Evolutionary conservation across 495 filamentous ascomycete species (phyloP).

Genomic region (Annulohypoxylon nitens): DNA sequence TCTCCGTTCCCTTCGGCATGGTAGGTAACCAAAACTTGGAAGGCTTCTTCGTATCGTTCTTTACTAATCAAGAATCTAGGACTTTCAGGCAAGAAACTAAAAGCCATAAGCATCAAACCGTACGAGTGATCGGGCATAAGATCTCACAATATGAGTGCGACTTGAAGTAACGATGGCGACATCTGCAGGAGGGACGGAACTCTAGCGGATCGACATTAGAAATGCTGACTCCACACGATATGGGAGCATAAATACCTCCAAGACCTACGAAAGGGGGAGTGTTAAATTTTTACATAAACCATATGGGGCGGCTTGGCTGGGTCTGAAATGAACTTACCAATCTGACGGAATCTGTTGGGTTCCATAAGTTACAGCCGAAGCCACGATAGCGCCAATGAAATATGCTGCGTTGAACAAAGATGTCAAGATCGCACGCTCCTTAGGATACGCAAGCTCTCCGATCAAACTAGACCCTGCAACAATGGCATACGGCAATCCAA

Average conservation of each 20-base stretch:
- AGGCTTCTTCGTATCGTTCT: conserved; percentile 70
- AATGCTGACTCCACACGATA: neutral
- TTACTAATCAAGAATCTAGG: conserved; percentile 72
- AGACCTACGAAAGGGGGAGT: conserved; percentile 47
- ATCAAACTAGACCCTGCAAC: conserved; percentile 73
- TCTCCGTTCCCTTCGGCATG: conserved; percentile 70
- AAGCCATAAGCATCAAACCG: neutral
- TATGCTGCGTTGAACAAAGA: conserved; percentile 76
- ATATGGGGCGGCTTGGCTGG: neutral
- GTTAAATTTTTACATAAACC: conserved; percentile 9
- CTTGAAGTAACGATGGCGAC: conserved; percentile 67
- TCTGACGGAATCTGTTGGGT: conserved; percentile 67
- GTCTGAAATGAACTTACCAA: conserved; percentile 57
- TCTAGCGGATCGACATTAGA: conserved; percentile 39
- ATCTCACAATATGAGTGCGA: conserved; percentile 63
- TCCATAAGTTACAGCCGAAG: conserved; percentile 69
- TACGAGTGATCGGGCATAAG: neutral
- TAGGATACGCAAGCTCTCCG: conserved; percentile 75
- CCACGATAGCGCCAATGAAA: conserved; percentile 72
- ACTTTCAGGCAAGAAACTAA: conserved; percentile 69
- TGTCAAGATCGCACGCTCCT: conserved; percentile 73
- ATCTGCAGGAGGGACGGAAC: conserved; percentile 71
- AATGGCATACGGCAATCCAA: conserved; percentile 75
- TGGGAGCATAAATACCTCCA: conserved; percentile 60
- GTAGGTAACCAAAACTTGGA: conserved; percentile 68